These are phyloP conservation scores for Stentor coeruleus DNA, from an alignment of 73 alveolate species.

Conservation along the genomic window DNA sequence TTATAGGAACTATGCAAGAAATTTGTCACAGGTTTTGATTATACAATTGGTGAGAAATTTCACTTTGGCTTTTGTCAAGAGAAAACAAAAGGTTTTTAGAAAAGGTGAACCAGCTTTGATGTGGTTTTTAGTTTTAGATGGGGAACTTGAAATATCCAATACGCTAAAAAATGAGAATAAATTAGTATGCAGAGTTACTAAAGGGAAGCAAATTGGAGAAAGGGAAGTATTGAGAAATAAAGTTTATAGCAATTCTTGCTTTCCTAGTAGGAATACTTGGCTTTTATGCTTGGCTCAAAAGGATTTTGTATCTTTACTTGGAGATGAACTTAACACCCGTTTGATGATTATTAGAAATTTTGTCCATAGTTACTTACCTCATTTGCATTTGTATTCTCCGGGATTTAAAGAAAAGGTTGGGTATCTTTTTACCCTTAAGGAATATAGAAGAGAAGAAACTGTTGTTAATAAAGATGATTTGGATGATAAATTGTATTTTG, in stretches of 20 bases:
- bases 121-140: background rate
- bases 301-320: too few relatives aligned
- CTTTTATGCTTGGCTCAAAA: too few relatives aligned
- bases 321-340: background rate
- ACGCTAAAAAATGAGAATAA: background rate
- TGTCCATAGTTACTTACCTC: background rate
- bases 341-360: background rate
- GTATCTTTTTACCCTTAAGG: background rate
- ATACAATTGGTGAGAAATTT: too few relatives aligned
- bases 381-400: background rate
- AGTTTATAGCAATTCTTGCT: background rate
- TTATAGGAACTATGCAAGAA: too few relatives aligned
- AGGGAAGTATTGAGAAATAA: background rate
- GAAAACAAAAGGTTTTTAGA: too few relatives aligned
- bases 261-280: background rate
- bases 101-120: too few relatives aligned
- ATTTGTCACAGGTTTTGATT: background rate
- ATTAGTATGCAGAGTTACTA: background rate
- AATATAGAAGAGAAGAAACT: background rate
- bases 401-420: background rate
- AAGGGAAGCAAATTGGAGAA: background rate
- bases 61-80: too few relatives aligned
- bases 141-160: background rate
- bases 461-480: background rate
- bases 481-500: too few relatives aligned